Percentiles rank a stretch among this genome's conserved stretches.
These are phyloP conservation scores for Patellifolia procumbens DNA, from an alignment of 179 eudicot species.

Conservation along the genomic window DNA sequence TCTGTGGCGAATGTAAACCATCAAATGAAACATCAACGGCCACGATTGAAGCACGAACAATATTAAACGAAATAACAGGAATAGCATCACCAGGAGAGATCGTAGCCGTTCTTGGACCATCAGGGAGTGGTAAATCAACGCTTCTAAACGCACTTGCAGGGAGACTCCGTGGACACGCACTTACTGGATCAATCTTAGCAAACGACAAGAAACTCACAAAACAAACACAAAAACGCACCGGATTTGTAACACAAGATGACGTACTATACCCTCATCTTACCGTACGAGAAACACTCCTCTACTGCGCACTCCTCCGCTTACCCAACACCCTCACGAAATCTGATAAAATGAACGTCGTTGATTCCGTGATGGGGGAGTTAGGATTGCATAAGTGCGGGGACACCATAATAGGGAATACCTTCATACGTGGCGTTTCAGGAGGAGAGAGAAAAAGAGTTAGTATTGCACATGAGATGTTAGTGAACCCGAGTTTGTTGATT, in stretches of 20 bases:
- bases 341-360: conserved; percentile 51
- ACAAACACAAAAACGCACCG: conserved; percentile 50
- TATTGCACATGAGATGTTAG: conserved; percentile 83
- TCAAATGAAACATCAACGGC: conserved; percentile 32
- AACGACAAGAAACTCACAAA: conserved; percentile 52
- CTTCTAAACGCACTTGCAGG: conserved; percentile 73
- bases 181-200: conserved; percentile 61
- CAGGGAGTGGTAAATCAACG: conserved; percentile 93
- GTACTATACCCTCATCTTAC: conserved; percentile 84
- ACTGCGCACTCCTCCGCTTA: conserved; percentile 67
- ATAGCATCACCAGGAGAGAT: conserved; percentile 71
- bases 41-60: conserved; percentile 42
- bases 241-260: conserved; percentile 91
- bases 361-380: conserved; percentile 57
- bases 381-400: conserved; percentile 64
- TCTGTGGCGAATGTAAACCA: conserved; percentile 26
- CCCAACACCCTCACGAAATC: conserved; percentile 44
- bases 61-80: conserved; percentile 68
- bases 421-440: conserved; percentile 77
- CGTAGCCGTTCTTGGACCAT: conserved; percentile 84
- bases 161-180: conserved; percentile 44
- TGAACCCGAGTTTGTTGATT: conserved; percentile 75
- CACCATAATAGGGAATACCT: conserved; percentile 75
- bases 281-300: conserved; percentile 80
- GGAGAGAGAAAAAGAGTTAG: conserved; percentile 89